Percentiles rank a stretch among this genome's conserved stretches.
phyloP scores from a whole-genome alignment of 768 basidiomycete species.

The Cantharellus anzutake region DNA sequence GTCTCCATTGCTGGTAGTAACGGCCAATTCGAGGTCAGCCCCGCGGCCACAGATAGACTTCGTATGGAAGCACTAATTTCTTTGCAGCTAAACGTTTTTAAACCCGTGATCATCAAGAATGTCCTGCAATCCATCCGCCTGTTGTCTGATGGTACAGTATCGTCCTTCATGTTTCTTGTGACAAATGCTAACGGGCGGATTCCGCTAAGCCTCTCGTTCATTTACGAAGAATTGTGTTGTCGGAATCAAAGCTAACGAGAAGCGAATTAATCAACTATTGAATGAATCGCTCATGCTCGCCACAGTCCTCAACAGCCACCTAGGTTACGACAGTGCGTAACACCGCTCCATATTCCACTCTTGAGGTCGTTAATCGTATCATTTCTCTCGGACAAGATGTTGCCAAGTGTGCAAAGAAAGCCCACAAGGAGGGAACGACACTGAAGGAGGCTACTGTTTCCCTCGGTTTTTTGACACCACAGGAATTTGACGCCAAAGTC shows the following conservation, averaged over 20 bases:
- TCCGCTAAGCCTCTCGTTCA: slow-evolving; percentile 50
- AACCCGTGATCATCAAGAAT: slow-evolving; percentile 97
- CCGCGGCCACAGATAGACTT: neutral
- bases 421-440: slow-evolving; percentile 96
- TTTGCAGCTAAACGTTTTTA: slow-evolving; percentile 85
- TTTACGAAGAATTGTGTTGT: slow-evolving; percentile 96
- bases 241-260: slow-evolving; percentile 92
- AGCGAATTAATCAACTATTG: slow-evolving; percentile 69
- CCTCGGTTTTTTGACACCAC: slow-evolving; percentile 66
- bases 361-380: neutral
- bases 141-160: slow-evolving; percentile 63
- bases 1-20: slow-evolving; percentile 85
- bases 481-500: slow-evolving; percentile 91
- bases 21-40: slow-evolving; percentile 84
- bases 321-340: slow-evolving; percentile 89
- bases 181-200: slow-evolving; percentile 1
- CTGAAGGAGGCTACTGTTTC: slow-evolving; percentile 86
- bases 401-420: slow-evolving; percentile 96
- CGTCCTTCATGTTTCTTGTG: neutral
- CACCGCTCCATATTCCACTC: neutral
- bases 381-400: slow-evolving; percentile 40
- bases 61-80: neutral
- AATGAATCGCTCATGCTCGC: slow-evolving; percentile 97
- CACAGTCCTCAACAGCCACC: slow-evolving; percentile 85
- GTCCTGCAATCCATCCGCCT: slow-evolving; percentile 90